phyloP scores from a whole-genome alignment of 2,329 filamentous ascomycete species.

The Rasamsonia emersonii region DNA sequence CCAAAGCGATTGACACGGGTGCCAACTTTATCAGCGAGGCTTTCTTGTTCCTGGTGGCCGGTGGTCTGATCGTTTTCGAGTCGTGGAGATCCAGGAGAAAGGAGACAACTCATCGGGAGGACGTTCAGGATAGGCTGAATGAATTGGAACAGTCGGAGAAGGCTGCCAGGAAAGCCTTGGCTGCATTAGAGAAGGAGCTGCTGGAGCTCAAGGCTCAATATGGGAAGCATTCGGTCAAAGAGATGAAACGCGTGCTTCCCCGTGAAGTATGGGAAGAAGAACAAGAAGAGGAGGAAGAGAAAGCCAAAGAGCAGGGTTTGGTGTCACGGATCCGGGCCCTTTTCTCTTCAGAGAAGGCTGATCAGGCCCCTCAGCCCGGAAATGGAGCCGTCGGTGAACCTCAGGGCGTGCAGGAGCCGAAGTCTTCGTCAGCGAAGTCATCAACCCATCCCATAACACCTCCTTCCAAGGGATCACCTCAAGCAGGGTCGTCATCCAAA shows the following conservation, averaged over 20 bases:
- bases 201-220: slow-evolving; percentile 32
- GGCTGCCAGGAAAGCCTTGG: slow-evolving; percentile 30
- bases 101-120: slow-evolving; percentile 50
- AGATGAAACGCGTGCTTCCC: slow-evolving; percentile 29
- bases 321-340: slow-evolving; percentile 26
- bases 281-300: slow-evolving; percentile 16
- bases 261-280: slow-evolving; percentile 30
- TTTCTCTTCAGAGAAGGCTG: slow-evolving; percentile 17
- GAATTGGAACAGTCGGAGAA: slow-evolving; percentile 47
- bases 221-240: slow-evolving; percentile 20
- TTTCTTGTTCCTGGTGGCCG: slow-evolving; percentile 58
- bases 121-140: slow-evolving; percentile 51
- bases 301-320: slow-evolving; percentile 23
- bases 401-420: slow-evolving; percentile 1
- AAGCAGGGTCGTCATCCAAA: slow-evolving; percentile 4
- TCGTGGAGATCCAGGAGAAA: slow-evolving; percentile 54
- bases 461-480: background rate
- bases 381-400: background rate
- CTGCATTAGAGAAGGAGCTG: slow-evolving; percentile 39
- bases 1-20: slow-evolving; percentile 60
- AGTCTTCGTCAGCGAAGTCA: background rate
- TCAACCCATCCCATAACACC: slow-evolving; percentile 5
- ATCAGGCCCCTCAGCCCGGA: slow-evolving; percentile 8
- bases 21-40: slow-evolving; percentile 61
- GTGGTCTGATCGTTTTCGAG: slow-evolving; percentile 54